Base-by-base conservation (phyloP, 768 basidiomycete species). In the Nidula microcarpa region DNA sequence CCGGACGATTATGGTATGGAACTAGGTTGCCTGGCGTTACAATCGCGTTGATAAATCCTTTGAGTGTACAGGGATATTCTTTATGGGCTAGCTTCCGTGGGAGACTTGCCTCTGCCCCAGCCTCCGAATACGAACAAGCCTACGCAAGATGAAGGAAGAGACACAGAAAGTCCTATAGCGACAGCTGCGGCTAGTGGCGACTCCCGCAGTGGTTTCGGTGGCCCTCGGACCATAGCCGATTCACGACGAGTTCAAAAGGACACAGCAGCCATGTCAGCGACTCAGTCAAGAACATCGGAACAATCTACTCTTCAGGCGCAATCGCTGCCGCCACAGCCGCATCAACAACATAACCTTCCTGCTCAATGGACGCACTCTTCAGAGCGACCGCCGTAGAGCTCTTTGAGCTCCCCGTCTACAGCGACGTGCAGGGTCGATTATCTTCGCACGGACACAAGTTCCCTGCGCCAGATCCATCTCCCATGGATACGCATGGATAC, bases 41-140 rank as follows among this genome's bases (percentile, higher is more conserved):
- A 3, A 4, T 30, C 23, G 23, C 23, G 23, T 30, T 30, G 23
- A 30, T 30, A 30, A 30, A 30, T 30, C 3, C 23, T 30, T 30
- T 30, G 23, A 30, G 23, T 30, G 23, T 43, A 8, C 54, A 88
- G 87, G 86, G 86, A 89, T 59, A 79, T 90, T 41, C 67, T 89
- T n/a, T 88, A 81, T 57, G 86, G 89, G 57, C 72, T 90, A 1
- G 85, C 87, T 3, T 84, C 78, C 0, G 85, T 84, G 4, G 86
- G 87, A 1, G 85, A 89, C 18, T 72, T 89, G 0, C 87, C 86
- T 0, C 72, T 89, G 5, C 87, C 87, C 2, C 74, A 78, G 47
- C 61, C 75, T 0, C 69, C 76, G 4, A 37, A 54, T 6, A 74
- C 65, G 13, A 75, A 79, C 56, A 89, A 89, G 54, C 84, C 87